phyloP scores from a whole-genome alignment of 192 early-diverging fungal genomes.

The Entomortierella parvispora region DNA sequence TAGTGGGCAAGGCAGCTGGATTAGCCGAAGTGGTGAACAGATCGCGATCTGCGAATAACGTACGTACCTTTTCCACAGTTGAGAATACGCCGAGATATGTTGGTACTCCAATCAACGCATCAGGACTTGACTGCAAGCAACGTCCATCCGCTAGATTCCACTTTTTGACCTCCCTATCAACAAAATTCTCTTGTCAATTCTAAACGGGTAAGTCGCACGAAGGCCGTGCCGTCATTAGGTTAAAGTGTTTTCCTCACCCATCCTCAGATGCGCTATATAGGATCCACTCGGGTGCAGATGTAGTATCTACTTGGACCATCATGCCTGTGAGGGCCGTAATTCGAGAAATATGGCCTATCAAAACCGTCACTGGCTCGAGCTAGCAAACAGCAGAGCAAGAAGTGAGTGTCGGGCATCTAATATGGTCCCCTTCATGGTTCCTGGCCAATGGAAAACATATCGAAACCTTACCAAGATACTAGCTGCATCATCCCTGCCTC shows the following conservation, averaged over 20 bases:
- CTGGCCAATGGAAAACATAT: too few species aligned
- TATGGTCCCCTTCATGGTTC: background rate
- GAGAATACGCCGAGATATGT: constrained; percentile 55
- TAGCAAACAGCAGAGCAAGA: constrained; percentile 4
- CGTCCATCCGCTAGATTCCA: constrained; percentile 65
- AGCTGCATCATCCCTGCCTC: background rate
- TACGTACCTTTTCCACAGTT: constrained; percentile 33
- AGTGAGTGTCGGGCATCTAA: background rate
- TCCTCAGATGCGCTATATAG: constrained; percentile 65
- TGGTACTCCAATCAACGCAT: constrained; percentile 60
- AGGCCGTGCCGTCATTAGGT: too few species aligned
- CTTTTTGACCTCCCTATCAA: constrained; percentile 57
- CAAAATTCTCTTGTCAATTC: too few species aligned
- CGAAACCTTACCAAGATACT: background rate
- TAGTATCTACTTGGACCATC: constrained; percentile 52
- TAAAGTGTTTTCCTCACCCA: constrained; percentile 59
- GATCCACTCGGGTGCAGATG: constrained; percentile 54
- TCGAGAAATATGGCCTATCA: constrained; percentile 60
- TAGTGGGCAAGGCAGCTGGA: too few species aligned
- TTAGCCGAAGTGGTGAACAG: too few species aligned
- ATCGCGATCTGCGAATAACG: too few species aligned
- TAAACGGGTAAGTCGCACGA: too few species aligned
- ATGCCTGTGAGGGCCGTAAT: constrained; percentile 57
- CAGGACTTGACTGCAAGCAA: constrained; percentile 55
- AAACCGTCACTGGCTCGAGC: constrained; percentile 56